These are phyloP conservation scores for Microbotryum silenes-acaulis DNA, from an alignment of 1,284 basidiomycete genomes.

Conservation along the genomic window DNA sequence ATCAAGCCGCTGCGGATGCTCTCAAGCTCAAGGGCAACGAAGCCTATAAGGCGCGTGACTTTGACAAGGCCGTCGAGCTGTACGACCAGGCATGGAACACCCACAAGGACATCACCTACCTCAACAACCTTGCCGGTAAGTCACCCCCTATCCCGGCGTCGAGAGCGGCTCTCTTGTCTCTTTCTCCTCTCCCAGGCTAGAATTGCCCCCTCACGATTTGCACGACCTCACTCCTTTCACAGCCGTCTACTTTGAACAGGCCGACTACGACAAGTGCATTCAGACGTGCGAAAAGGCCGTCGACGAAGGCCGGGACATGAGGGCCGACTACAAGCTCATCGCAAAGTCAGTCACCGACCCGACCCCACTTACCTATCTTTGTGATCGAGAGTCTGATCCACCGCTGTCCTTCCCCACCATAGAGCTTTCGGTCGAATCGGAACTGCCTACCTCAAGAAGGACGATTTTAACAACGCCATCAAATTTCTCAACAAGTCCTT, in stretches of 20 bases:
- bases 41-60: constrained; percentile 63
- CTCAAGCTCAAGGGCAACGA: constrained; percentile 66
- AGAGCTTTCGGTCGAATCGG: constrained; percentile 84
- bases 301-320: constrained; percentile 70
- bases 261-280: constrained; percentile 81
- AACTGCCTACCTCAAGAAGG: constrained; percentile 73
- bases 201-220: not conserved
- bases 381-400: not conserved
- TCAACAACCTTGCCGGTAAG: constrained; percentile 79
- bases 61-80: constrained; percentile 38
- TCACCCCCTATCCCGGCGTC: constrained; percentile 8
- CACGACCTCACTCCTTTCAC: constrained; percentile 6
- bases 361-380: not conserved
- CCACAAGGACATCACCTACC: constrained; percentile 86
- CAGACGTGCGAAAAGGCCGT: constrained; percentile 89
- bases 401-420: constrained; percentile 26
- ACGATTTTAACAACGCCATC: constrained; percentile 69
- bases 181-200: not conserved
- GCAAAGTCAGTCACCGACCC: constrained; percentile 44
- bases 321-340: constrained; percentile 52
- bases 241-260: constrained; percentile 92
- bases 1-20: constrained; percentile 8
- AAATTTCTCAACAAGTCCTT: constrained; percentile 78
- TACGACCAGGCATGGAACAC: constrained; percentile 78
- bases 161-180: not conserved